Conservation (phyloP, 2,329 filamentous ascomycete species). For the Colletotrichum abscissum region DNA sequence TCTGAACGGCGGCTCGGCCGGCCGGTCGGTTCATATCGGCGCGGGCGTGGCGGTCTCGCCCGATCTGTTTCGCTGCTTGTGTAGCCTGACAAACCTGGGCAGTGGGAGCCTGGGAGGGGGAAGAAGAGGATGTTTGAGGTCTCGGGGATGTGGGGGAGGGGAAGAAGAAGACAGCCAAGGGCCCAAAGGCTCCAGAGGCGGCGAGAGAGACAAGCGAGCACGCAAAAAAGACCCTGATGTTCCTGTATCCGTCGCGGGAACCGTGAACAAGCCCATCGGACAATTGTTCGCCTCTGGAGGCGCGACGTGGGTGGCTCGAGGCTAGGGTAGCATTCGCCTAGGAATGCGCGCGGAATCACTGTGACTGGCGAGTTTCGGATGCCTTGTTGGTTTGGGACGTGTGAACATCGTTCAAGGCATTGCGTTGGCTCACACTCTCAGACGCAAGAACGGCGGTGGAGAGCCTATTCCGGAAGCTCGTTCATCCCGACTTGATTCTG, state of each 20-base stretch:
- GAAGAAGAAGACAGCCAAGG: neutral
- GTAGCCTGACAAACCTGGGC: no score
- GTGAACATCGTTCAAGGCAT: constrained; percentile 4
- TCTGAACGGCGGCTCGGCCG: neutral
- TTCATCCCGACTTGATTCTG: neutral
- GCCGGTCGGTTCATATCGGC: neutral
- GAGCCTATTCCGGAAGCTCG: neutral
- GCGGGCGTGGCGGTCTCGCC: constrained; percentile 18
- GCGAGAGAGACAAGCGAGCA: neutral
- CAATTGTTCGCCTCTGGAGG: neutral
- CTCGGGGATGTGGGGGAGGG: neutral
- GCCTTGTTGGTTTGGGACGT: constrained; percentile 12
- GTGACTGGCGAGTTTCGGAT: constrained; percentile 7
- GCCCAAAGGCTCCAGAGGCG: no score
- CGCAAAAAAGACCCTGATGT: neutral
- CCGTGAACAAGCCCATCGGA: neutral
- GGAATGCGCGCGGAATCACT: neutral
- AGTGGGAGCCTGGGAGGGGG: no score
- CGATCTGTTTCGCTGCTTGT: neutral
- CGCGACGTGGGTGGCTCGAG: neutral
- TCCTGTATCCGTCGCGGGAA: neutral
- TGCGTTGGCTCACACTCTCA: neutral
- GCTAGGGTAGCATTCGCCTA: neutral
- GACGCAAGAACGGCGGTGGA: neutral
- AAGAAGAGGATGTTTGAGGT: neutral